A percentile compares a stretch with the other conserved stretches of the same genome.
Evolutionary conservation across 768 basidiomycete species (phyloP).

Genomic region (Mycena kentingensis): DNA sequence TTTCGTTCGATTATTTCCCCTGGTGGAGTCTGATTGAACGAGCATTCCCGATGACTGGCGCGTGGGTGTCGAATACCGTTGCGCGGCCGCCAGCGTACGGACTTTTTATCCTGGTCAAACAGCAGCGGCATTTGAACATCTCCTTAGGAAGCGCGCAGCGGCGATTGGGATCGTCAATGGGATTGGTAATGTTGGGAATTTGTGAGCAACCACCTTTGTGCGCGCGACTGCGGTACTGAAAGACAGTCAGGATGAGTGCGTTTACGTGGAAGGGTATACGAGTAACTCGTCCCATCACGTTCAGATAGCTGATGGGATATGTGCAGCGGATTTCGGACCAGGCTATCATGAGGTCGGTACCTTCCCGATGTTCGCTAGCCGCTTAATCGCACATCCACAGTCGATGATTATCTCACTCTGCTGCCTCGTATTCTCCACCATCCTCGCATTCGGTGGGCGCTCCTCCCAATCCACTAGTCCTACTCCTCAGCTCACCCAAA

Average conservation of each 20-base stretch:
- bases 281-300: no score
- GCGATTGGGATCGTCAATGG: constrained; percentile 67
- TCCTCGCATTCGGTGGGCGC: neutral
- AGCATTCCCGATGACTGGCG: constrained; percentile 50
- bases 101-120: neutral
- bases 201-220: constrained; percentile 38
- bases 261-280: constrained; percentile 69
- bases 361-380: no score
- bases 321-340: constrained; percentile 56
- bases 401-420: constrained; percentile 53
- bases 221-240: neutral
- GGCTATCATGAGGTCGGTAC: no score
- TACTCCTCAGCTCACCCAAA: neutral
- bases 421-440: neutral
- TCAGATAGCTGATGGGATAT: no score
- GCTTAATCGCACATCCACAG: no score
- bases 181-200: constrained; percentile 51
- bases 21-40: neutral
- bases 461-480: no score
- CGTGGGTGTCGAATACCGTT: constrained; percentile 62
- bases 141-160: constrained; percentile 46
- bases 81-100: constrained; percentile 59
- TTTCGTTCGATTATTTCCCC: neutral
- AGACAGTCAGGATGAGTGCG: constrained; percentile 50
- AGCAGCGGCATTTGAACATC: neutral